phyloP scores from a whole-genome alignment of 2,329 filamentous ascomycete species.

The Alternaria sp. region DNA sequence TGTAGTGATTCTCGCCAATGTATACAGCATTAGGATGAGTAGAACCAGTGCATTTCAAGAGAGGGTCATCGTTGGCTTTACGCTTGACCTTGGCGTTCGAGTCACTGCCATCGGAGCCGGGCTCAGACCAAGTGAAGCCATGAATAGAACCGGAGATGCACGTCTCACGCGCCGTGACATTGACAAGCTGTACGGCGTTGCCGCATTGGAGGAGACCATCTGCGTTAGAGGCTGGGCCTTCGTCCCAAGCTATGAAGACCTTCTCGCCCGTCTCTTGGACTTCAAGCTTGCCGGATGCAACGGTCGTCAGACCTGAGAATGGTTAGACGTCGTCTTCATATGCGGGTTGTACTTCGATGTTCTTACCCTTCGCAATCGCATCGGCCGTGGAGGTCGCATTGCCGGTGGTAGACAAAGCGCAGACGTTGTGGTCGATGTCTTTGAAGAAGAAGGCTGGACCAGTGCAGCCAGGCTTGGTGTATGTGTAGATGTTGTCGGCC shows the following conservation, averaged over 20 bases:
- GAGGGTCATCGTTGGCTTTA: not conserved
- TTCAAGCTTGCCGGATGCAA: conserved; percentile 6
- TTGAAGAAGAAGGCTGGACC: conserved; percentile 8
- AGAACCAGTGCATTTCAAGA: not conserved
- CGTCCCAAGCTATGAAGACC: conserved; percentile 3
- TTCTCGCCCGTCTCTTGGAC: not conserved
- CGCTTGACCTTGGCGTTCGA: not conserved
- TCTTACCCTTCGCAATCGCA: not conserved
- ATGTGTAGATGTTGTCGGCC: conserved; percentile 16
- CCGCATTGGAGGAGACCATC: conserved; percentile 9
- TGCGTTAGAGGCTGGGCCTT: not conserved
- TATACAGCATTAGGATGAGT: not conserved
- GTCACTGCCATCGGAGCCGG: not conserved
- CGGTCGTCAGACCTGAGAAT: not conserved
- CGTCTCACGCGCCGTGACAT: not conserved
- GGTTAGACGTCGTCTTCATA: not conserved
- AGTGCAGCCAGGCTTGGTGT: not conserved
- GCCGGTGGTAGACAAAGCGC: conserved; percentile 4
- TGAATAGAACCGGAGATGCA: not conserved
- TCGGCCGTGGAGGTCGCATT: not conserved
- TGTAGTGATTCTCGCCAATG: not conserved
- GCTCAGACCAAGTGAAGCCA: conserved; percentile 7
- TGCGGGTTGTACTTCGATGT: not conserved
- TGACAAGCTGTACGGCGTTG: not conserved
- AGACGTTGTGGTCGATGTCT: conserved; percentile 13